Evolutionary conservation across 805 yeast species (phyloP).

Genomic region (Cephaloascus albidus): DNA sequence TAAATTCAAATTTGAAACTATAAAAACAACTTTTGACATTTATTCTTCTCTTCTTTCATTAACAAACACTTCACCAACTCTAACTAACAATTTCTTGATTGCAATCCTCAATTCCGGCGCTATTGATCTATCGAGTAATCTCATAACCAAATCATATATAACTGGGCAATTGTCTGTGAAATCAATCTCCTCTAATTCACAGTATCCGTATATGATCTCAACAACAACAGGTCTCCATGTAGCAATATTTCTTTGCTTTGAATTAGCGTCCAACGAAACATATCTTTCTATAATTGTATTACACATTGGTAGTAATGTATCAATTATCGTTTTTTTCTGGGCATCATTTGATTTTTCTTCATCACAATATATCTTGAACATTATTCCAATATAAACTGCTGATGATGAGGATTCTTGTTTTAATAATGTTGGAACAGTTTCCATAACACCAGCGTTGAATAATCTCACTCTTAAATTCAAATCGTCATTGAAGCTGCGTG

Average conservation of each 20-base stretch:
- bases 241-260: slow-evolving; percentile 57
- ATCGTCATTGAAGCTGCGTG: slow-evolving; percentile 82
- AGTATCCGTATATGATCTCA: slow-evolving; percentile 76
- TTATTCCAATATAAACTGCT: slow-evolving; percentile 73
- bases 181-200: slow-evolving; percentile 67
- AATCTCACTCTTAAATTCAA: slow-evolving; percentile 79
- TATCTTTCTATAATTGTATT: slow-evolving; percentile 62
- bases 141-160: slow-evolving; percentile 51
- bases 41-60: background rate
- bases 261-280: slow-evolving; percentile 62
- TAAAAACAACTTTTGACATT: background rate
- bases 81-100: slow-evolving; percentile 45
- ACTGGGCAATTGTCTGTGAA: slow-evolving; percentile 49
- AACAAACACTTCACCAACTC: slow-evolving; percentile 35
- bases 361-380: slow-evolving; percentile 74
- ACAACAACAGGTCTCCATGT: slow-evolving; percentile 92
- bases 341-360: slow-evolving; percentile 36
- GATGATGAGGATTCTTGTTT: slow-evolving; percentile 90
- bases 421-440: slow-evolving; percentile 81
- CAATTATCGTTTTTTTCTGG: slow-evolving; percentile 41
- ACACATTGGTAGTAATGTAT: slow-evolving; percentile 57
- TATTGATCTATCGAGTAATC: slow-evolving; percentile 50
- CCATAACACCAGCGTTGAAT: slow-evolving; percentile 89
- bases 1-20: too few relatives aligned
- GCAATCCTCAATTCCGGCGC: slow-evolving; percentile 55